Conservation (phyloP, 2,329 filamentous ascomycete genomes). For the Epichloe festucae region DNA sequence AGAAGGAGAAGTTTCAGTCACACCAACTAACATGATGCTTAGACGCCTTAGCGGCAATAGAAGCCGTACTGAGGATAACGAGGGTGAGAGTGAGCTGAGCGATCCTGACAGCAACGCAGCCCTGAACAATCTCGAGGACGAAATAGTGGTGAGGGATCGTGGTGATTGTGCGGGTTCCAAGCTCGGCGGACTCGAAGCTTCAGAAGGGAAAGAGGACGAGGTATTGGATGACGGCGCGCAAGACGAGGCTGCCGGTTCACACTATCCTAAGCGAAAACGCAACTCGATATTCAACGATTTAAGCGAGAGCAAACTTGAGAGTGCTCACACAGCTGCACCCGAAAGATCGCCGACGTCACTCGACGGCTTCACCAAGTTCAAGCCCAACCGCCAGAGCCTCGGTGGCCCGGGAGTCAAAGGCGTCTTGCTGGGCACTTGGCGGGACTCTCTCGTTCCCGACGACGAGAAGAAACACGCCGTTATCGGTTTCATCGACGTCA, state of each 20-base stretch:
- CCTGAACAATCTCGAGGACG: slow-evolving; percentile 33
- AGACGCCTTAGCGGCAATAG: slow-evolving; percentile 18
- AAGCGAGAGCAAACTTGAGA: slow-evolving; percentile 34
- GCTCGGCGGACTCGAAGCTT: slow-evolving; percentile 12
- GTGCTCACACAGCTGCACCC: slow-evolving; percentile 15
- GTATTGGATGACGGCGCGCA: slow-evolving; percentile 30
- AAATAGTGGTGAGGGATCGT: slow-evolving; percentile 38
- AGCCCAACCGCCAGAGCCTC: slow-evolving; percentile 14
- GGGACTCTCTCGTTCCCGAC: slow-evolving; percentile 39
- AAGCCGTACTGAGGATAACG: slow-evolving; percentile 23
- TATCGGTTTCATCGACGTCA: slow-evolving; percentile 48
- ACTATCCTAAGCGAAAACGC: slow-evolving; percentile 44
- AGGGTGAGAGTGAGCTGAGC: slow-evolving; percentile 31
- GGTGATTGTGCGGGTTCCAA: slow-evolving; percentile 22
- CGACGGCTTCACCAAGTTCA: slow-evolving; percentile 13
- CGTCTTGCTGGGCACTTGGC: slow-evolving; percentile 45
- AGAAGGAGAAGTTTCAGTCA: not conserved
- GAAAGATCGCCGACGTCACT: slow-evolving; percentile 14
- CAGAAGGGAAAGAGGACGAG: slow-evolving; percentile 28
- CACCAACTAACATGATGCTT: slow-evolving; percentile 12
- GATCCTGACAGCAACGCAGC: slow-evolving; percentile 22
- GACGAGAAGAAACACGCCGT: slow-evolving; percentile 42
- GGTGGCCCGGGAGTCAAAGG: slow-evolving; percentile 26
- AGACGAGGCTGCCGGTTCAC: slow-evolving; percentile 23
- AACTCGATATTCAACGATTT: slow-evolving; percentile 35